These are phyloP conservation scores for Fonsecaea erecta DNA, from an alignment of 2,329 filamentous ascomycete species.

Conservation along the genomic window DNA sequence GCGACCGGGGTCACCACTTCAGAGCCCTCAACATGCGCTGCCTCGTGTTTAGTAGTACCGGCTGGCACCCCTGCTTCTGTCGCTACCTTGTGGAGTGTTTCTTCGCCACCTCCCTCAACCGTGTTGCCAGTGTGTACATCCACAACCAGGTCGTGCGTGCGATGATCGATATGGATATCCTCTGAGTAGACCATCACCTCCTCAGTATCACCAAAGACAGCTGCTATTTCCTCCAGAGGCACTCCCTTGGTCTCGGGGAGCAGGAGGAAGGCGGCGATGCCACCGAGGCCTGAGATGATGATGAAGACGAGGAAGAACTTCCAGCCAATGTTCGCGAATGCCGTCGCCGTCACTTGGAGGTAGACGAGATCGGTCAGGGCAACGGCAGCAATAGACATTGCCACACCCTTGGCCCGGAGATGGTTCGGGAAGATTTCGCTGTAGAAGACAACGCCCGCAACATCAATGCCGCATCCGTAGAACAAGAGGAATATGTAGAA, in stretches of 20 bases:
- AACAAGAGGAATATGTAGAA: constrained; percentile 34
- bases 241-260: constrained; percentile 41
- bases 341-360: constrained; percentile 30
- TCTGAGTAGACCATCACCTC: constrained; percentile 20
- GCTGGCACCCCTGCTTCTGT: not conserved
- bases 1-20: not conserved
- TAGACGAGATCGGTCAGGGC: constrained; percentile 21
- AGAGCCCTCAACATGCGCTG: not conserved
- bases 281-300: constrained; percentile 11
- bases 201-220: constrained; percentile 36
- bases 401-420: constrained; percentile 23
- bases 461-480: constrained; percentile 16
- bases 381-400: constrained; percentile 12
- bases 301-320: constrained; percentile 40
- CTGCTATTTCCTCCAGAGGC: constrained; percentile 41
- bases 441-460: constrained; percentile 24
- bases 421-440: constrained; percentile 27
- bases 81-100: not conserved
- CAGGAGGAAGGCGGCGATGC: constrained; percentile 8
- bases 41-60: not conserved
- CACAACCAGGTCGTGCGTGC: constrained; percentile 12
- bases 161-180: constrained; percentile 15
- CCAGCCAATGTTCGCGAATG: constrained; percentile 43
- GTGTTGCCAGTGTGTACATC: not conserved
- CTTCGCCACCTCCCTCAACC: not conserved